Conservation (phyloP, 495 filamentous ascomycete genomes). For the Aspergillus cavernicola region DNA sequence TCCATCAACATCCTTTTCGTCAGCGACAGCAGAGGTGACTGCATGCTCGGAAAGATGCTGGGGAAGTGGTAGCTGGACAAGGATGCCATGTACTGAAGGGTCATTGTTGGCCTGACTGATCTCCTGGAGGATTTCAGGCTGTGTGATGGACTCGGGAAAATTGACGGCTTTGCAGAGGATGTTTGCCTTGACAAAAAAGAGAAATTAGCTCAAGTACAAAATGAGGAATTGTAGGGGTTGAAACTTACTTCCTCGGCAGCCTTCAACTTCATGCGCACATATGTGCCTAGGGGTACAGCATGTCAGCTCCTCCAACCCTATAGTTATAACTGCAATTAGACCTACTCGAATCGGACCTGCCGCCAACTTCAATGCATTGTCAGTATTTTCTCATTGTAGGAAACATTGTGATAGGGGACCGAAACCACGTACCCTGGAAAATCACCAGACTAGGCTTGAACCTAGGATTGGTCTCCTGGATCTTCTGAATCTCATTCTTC, state of each 20-base stretch:
- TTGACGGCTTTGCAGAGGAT: slow-evolving; percentile 84
- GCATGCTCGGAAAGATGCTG: slow-evolving; percentile 82
- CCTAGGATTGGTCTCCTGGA: slow-evolving; percentile 74
- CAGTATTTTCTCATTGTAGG: slow-evolving; percentile 13
- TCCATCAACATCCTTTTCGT: slow-evolving; percentile 97
- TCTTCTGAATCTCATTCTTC: slow-evolving; percentile 71
- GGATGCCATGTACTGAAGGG: slow-evolving; percentile 80
- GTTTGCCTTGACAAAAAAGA: slow-evolving; percentile 58
- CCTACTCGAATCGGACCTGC: slow-evolving; percentile 88
- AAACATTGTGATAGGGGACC: not conserved
- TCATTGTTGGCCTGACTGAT: slow-evolving; percentile 84
- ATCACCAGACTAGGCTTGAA: slow-evolving; percentile 89
- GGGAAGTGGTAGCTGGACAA: slow-evolving; percentile 90
- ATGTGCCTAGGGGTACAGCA: slow-evolving; percentile 63
- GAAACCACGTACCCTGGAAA: slow-evolving; percentile 68
- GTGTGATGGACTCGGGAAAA: slow-evolving; percentile 74
- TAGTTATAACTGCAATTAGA: slow-evolving; percentile 14
- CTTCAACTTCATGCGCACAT: slow-evolving; percentile 99
- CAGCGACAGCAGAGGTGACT: slow-evolving; percentile 83
- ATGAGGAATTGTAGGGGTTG: not conserved
- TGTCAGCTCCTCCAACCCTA: slow-evolving; percentile 15
- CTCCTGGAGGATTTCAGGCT: slow-evolving; percentile 78
- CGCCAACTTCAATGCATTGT: slow-evolving; percentile 56
- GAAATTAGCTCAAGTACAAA: slow-evolving; percentile 10
- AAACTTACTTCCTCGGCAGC: slow-evolving; percentile 79